Conservation (phyloP, 2,329 filamentous ascomycete genomes). For the Cadophora sp. region DNA sequence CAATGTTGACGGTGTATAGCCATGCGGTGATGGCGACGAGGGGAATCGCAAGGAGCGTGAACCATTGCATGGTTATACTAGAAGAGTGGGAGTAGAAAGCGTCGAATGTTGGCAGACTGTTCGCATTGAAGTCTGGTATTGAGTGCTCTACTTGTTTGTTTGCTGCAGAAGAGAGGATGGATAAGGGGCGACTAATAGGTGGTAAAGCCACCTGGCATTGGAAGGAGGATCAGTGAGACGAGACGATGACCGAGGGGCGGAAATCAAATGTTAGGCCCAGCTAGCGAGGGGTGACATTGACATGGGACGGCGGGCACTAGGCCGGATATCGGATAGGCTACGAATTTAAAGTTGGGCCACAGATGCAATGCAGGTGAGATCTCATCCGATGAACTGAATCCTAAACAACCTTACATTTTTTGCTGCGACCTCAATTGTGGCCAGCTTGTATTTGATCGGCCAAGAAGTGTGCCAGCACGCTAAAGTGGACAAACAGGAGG, state of each 20-base stretch:
- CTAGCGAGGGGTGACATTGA: constrained; percentile 4
- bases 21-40: constrained; percentile 48
- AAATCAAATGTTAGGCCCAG: neutral
- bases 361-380: constrained; percentile 13
- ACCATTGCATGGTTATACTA: constrained; percentile 39
- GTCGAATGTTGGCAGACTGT: neutral
- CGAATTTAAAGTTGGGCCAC: constrained; percentile 11
- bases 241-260: neutral
- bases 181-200: constrained; percentile 2
- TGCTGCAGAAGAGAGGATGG: constrained; percentile 12
- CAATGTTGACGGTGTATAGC: constrained; percentile 45
- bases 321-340: neutral
- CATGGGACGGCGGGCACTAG: constrained; percentile 7
- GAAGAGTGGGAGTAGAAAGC: neutral
- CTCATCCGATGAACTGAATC: constrained; percentile 5
- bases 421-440: neutral
- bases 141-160: neutral
- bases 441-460: neutral
- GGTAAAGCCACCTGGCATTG: constrained; percentile 13
- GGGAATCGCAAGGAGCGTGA: constrained; percentile 43
- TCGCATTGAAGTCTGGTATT: neutral
- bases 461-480: neutral
- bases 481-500: neutral
- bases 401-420: neutral
- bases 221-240: neutral